Evolutionary conservation across 1,284 basidiomycete species (phyloP).

Genomic region (Cutaneotrichosporon cavernicola): DNA sequence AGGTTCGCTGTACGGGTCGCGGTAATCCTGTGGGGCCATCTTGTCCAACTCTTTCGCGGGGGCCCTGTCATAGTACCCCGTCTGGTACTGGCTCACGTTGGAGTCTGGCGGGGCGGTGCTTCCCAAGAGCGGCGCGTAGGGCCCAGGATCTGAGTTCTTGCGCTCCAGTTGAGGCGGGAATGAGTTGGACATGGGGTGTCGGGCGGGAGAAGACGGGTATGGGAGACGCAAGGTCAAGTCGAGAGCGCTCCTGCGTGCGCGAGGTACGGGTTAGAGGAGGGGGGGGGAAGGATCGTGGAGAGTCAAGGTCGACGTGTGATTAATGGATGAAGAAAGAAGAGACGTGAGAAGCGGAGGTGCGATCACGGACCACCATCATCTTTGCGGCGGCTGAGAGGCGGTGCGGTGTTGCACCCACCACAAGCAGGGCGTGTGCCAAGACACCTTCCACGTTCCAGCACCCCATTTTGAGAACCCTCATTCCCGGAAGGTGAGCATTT

Average conservation of each 20-base stretch:
- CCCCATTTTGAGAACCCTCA: too few species aligned
- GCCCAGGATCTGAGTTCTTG: conserved; percentile 5
- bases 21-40: neutral
- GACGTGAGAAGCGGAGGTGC: too few species aligned
- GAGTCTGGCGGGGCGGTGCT: neutral
- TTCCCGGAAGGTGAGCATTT: too few species aligned
- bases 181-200: neutral
- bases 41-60: neutral
- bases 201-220: neutral
- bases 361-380: too few species aligned
- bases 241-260: neutral
- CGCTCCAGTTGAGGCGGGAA: neutral
- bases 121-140: conserved; percentile 1
- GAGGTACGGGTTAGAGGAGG: neutral
- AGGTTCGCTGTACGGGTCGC: neutral
- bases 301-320: too few species aligned
- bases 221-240: neutral
- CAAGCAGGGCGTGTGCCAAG: too few species aligned
- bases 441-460: too few species aligned
- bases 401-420: too few species aligned
- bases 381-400: too few species aligned
- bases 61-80: neutral
- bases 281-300: too few species aligned
- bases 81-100: neutral
- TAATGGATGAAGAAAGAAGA: too few species aligned